Conservation (phyloP, 1,284 basidiomycete genomes). For the Malassezia arunalokei region DNA sequence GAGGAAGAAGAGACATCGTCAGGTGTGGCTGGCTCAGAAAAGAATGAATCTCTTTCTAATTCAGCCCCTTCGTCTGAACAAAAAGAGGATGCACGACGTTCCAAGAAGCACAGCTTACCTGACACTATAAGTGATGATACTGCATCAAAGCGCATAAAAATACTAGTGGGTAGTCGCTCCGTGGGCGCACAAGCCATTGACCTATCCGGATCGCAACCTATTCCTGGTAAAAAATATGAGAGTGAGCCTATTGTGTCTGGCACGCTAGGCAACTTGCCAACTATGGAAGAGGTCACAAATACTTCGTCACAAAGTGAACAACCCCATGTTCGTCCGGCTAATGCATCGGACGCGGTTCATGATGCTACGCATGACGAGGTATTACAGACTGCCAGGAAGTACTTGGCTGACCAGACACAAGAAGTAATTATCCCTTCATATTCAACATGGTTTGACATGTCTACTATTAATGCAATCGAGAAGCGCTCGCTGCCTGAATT, state of each 20-base stretch:
- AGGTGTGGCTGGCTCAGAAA: not conserved
- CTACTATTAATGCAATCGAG: slow-evolving; percentile 82
- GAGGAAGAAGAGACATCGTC: slow-evolving; percentile 18
- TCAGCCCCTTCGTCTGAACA: slow-evolving; percentile 1
- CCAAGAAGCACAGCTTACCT: slow-evolving; percentile 39
- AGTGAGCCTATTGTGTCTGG: slow-evolving; percentile 37
- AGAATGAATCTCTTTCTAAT: not conserved
- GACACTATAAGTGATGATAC: slow-evolving; percentile 34
- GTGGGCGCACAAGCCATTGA: slow-evolving; percentile 39
- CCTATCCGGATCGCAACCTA: slow-evolving; percentile 34
- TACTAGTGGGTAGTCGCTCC: slow-evolving; percentile 35
- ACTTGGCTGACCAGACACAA: slow-evolving; percentile 91
- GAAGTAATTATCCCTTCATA: slow-evolving; percentile 87
- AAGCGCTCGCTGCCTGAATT: slow-evolving; percentile 88
- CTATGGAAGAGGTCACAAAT: slow-evolving; percentile 9
- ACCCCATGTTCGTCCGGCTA: slow-evolving; percentile 23
- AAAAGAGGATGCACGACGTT: slow-evolving; percentile 7
- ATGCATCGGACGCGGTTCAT: slow-evolving; percentile 48
- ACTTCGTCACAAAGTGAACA: slow-evolving; percentile 18
- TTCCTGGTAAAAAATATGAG: slow-evolving; percentile 45
- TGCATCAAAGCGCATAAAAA: slow-evolving; percentile 38
- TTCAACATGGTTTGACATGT: slow-evolving; percentile 94
- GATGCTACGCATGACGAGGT: slow-evolving; percentile 53
- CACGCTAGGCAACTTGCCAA: slow-evolving; percentile 39
- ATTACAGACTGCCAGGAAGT: slow-evolving; percentile 73